A percentile compares a stretch with the other conserved stretches of the same genome.
Evolutionary conservation across 78 protist genomes (phyloP).

Genomic region (Isochrysis galbana): DNA sequence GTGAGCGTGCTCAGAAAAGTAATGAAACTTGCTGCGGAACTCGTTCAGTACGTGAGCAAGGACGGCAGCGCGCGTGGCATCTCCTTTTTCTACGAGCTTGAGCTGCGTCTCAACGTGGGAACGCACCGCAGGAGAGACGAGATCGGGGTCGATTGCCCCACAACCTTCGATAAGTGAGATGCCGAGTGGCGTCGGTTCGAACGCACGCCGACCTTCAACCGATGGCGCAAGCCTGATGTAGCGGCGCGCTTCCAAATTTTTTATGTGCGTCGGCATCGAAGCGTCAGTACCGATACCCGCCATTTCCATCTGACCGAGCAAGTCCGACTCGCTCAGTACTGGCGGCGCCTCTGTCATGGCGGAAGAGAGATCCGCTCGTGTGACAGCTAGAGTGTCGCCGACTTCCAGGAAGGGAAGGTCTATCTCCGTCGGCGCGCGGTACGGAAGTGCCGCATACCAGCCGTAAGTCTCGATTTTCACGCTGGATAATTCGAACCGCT

Average conservation of each 20-base stretch:
- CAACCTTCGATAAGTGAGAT: slow-evolving; percentile 3
- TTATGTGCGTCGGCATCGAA: slow-evolving; percentile 68
- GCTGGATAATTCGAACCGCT: not conserved
- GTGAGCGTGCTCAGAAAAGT: not conserved
- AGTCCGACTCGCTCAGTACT: slow-evolving; percentile 62
- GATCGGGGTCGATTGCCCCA: slow-evolving; percentile 47
- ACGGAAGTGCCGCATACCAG: not conserved
- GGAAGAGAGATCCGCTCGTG: not conserved
- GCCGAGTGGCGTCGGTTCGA: slow-evolving; percentile 57
- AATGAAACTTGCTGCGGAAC: slow-evolving; percentile 20
- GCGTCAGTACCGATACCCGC: slow-evolving; percentile 82
- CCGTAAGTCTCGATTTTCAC: not conserved
- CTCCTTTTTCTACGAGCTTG: slow-evolving; percentile 41
- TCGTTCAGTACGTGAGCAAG: not conserved
- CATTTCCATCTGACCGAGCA: slow-evolving; percentile 66
- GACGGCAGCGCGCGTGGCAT: not conserved
- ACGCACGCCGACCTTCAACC: not conserved
- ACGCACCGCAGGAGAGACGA: slow-evolving; percentile 36
- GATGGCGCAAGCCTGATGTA: slow-evolving; percentile 35
- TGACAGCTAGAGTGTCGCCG: not conserved
- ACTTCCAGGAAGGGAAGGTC: not conserved
- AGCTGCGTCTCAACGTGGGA: slow-evolving; percentile 45
- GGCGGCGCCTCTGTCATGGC: slow-evolving; percentile 58
- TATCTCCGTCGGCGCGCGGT: not conserved
- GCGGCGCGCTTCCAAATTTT: slow-evolving; percentile 41